Conservation (phyloP, 768 basidiomycete species). For the Tulasnella sp. region DNA sequence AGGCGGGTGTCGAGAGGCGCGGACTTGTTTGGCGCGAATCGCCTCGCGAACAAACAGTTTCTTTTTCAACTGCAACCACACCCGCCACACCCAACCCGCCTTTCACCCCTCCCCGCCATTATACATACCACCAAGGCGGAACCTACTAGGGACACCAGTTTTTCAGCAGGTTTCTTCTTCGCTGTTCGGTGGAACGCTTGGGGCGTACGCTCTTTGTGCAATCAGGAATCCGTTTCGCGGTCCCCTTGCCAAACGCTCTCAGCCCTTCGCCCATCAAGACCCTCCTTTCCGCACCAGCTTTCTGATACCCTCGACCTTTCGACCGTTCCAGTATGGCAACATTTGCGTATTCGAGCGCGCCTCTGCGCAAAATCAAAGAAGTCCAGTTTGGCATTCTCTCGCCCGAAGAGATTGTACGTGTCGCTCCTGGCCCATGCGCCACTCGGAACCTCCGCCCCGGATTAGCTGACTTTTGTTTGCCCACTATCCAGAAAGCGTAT, state of each 20-base stretch:
- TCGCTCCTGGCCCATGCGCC: neutral
- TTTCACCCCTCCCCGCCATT: neutral
- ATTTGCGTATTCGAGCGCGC: constrained; percentile 86
- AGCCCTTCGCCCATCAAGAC: too few relatives aligned
- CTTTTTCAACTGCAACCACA: constrained; percentile 11
- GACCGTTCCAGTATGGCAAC: constrained; percentile 28
- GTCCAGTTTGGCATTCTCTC: constrained; percentile 98
- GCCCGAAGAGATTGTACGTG: constrained; percentile 92
- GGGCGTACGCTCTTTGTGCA: too few relatives aligned
- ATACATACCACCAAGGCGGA: neutral
- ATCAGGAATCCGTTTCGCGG: too few relatives aligned
- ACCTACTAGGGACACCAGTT: too few relatives aligned
- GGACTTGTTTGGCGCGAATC: too few relatives aligned
- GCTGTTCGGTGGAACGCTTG: too few relatives aligned
- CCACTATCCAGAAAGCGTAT: constrained; percentile 73
- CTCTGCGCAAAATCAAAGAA: constrained; percentile 90
- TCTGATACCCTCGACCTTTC: neutral
- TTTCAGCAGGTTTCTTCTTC: too few relatives aligned
- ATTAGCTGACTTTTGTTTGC: neutral
- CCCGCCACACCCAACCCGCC: neutral
- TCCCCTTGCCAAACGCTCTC: too few relatives aligned
- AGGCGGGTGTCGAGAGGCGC: too few relatives aligned
- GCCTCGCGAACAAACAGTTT: constrained; percentile 2
- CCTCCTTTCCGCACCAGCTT: too few relatives aligned
- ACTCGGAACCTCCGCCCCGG: neutral